These are phyloP conservation scores for Rhodocollybia butyracea DNA, from an alignment of 768 basidiomycete genomes.

Conservation along the genomic window DNA sequence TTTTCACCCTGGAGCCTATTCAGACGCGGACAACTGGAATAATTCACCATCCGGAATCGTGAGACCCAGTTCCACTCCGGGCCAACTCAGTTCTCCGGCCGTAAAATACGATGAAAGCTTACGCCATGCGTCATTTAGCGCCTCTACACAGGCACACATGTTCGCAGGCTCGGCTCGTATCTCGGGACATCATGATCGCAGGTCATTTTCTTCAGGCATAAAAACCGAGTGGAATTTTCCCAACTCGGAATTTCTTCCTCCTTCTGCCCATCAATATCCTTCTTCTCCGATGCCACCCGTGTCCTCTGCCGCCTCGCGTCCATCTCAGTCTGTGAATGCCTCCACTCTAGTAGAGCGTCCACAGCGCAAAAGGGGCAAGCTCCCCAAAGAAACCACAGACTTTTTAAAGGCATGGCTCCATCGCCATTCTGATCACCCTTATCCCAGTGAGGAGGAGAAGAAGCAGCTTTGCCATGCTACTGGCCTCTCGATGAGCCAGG, in stretches of 20 bases:
- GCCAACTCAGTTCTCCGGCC: constrained; percentile 44
- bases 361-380: constrained; percentile 79
- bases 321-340: constrained; percentile 47
- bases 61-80: constrained; percentile 67
- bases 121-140: constrained; percentile 66
- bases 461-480: constrained; percentile 85
- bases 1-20: constrained; percentile 42
- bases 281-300: constrained; percentile 43
- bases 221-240: constrained; percentile 74
- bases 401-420: constrained; percentile 88
- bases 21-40: constrained; percentile 55
- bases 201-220: constrained; percentile 42
- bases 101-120: constrained; percentile 70
- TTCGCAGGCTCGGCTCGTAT: constrained; percentile 68
- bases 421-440: constrained; percentile 85
- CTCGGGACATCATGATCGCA: constrained; percentile 66
- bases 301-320: constrained; percentile 39
- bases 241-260: constrained; percentile 51
- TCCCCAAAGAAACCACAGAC: constrained; percentile 89
- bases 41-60: constrained; percentile 53
- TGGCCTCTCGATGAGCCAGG: constrained; percentile 84
- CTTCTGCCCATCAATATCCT: constrained; percentile 31
- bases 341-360: constrained; percentile 73
- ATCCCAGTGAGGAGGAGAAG: constrained; percentile 88
- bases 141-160: constrained; percentile 57